Evolutionary conservation across 352 stramenopile genomes (phyloP), one percentile per base, ranked within the genome.

Genomic region (Phytopythium helicoides): DNA sequence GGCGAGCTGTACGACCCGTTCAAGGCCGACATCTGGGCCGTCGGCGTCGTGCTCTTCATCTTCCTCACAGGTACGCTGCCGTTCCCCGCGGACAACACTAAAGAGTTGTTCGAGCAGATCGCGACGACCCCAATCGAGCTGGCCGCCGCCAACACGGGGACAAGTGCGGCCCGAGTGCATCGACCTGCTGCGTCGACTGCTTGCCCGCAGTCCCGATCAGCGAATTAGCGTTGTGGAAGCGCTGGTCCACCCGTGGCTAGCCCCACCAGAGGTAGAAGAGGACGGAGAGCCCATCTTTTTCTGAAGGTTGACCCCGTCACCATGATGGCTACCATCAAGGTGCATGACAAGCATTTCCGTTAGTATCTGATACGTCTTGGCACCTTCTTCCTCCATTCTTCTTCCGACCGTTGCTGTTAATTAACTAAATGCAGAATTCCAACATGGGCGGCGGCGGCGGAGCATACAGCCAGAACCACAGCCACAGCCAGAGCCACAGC

Each of bases 1-100:
- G 87, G 87, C 4, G 81, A 94, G 19, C 68, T 64, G 18, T 96
- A 94, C 59, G 80, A 92, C 46, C 83, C 87, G 14, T 94, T 92
- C 54, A 64, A 71, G 51, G 88, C 73, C 18, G 89, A 97, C 36
- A 57, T 95, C 3, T 97, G 89, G 89, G 80, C 89, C 1, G 78
- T 90, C 0, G 89, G 87, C 7, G 70, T 95, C 16, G 64, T 92
- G 47, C 58, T 96, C 15, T 97, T 89, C 59, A 73, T 93, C 44
- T 97, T 95, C 58, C 53, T 94, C 16, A 94, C 86, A 39, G 86
- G 88, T 7, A 65, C 62, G 46, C 68, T 96, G 28, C 89, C 89
- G 5, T 97, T 97, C 63, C 38, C 79, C 9, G 76, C 78, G 2
- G 76, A 86, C 8, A 86, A 45, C 33, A 81, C 79, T 0, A 85